A percentile compares a stretch with the other conserved stretches of the same genome.
Evolutionary conservation across 371 early-diverging fungal species (phyloP).

Genomic region (Polyrhizophydium stewartii): DNA sequence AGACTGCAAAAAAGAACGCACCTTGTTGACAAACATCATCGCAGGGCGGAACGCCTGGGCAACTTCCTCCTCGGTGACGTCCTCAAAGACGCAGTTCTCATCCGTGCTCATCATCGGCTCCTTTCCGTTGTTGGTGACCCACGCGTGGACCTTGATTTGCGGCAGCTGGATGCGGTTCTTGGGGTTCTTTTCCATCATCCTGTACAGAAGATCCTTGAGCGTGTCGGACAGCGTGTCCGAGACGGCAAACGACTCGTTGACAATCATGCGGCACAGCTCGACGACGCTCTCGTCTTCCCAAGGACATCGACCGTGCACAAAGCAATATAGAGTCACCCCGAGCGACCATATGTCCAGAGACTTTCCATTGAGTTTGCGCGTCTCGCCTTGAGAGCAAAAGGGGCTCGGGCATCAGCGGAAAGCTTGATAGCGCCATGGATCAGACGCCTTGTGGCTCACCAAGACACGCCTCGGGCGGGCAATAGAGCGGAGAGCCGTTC

Average conservation of each 20-base stretch:
- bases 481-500: conserved; percentile 44
- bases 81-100: conserved; percentile 75
- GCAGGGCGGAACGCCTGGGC: conserved; percentile 66
- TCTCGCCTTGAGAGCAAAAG: conserved; percentile 12
- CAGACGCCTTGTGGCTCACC: conserved; percentile 10
- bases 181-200: conserved; percentile 79
- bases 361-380: conserved; percentile 27
- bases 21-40: conserved; percentile 32
- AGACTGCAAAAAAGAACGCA: too few species aligned
- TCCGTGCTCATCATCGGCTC: conserved; percentile 67
- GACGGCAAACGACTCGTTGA: conserved; percentile 43
- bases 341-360: conserved; percentile 49
- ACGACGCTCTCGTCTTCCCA: conserved; percentile 68
- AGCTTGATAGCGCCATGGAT: too few species aligned
- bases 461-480: conserved; percentile 44
- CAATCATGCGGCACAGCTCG: conserved; percentile 68
- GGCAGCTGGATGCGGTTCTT: conserved; percentile 66
- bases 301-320: conserved; percentile 88
- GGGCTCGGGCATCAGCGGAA: too few species aligned
- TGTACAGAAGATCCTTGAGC: conserved; percentile 59
- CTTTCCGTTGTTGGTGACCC: conserved; percentile 75
- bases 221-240: conserved; percentile 13
- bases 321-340: conserved; percentile 87
- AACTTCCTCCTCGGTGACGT: conserved; percentile 85
- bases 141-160: conserved; percentile 67